phyloP scores from a whole-genome alignment of 352 stramenopile genomes.

The Pythium aphanidermatum region DNA sequence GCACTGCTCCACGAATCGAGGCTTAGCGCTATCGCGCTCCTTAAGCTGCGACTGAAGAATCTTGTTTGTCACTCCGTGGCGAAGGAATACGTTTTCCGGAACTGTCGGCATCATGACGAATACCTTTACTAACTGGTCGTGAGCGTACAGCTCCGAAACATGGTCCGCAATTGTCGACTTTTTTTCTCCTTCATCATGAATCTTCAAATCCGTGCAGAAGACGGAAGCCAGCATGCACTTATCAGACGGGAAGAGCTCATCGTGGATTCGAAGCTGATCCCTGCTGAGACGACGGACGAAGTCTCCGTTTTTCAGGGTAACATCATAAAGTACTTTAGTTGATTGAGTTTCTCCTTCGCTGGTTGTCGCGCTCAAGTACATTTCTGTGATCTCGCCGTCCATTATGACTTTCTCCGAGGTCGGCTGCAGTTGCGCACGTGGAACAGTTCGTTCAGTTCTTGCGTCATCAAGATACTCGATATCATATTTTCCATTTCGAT shows the following conservation, averaged over 20 bases:
- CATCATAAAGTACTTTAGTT: constrained; percentile 28
- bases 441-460: constrained; percentile 17
- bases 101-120: constrained; percentile 36
- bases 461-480: constrained; percentile 40
- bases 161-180: constrained; percentile 12
- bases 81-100: constrained; percentile 28
- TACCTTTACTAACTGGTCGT: constrained; percentile 40
- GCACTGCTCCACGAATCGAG: constrained; percentile 52
- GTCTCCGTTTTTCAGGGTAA: constrained; percentile 37
- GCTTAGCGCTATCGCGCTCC: constrained; percentile 25
- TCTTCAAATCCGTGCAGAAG: constrained; percentile 21
- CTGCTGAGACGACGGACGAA: constrained; percentile 24
- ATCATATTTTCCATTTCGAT: constrained; percentile 45
- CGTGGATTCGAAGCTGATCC: constrained; percentile 27
- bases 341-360: not conserved
- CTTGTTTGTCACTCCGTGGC: constrained; percentile 35
- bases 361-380: constrained; percentile 11
- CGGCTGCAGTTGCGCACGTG: constrained; percentile 27
- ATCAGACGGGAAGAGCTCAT: constrained; percentile 38
- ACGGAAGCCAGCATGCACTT: constrained; percentile 30
- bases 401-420: constrained; percentile 23
- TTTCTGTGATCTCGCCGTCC: constrained; percentile 23
- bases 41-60: constrained; percentile 25
- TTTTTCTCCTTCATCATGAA: constrained; percentile 14
- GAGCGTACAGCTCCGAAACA: constrained; percentile 33